Percentiles rank a stretch among this genome's conserved stretches.
Conservation (phyloP, 305 asterid species). For the Solanum hybrid region DNA sequence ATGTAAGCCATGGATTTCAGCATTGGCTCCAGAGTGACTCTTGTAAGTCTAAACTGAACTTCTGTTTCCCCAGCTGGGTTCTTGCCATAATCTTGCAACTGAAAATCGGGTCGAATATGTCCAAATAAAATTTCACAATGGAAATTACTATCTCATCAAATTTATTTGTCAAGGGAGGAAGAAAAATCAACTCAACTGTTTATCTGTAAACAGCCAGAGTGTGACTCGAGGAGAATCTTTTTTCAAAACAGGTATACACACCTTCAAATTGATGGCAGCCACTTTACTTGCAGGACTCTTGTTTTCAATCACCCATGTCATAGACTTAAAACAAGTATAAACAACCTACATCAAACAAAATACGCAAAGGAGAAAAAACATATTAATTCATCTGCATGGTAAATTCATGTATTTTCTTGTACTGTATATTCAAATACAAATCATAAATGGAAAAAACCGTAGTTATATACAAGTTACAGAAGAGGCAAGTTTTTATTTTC, state of each 20-base stretch:
- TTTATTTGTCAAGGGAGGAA: background rate
- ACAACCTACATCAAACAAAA: slow-evolving; percentile 39
- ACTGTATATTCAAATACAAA: background rate
- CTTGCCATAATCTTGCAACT: slow-evolving; percentile 75
- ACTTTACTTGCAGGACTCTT: slow-evolving; percentile 45
- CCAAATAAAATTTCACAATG: background rate
- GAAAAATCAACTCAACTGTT: background rate
- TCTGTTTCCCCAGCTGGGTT: slow-evolving; percentile 56
- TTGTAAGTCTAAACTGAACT: slow-evolving; percentile 68
- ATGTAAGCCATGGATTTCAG: slow-evolving; percentile 71
- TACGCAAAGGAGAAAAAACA: background rate
- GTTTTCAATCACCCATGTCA: slow-evolving; percentile 74
- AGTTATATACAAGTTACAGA: background rate
- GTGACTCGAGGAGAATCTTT: background rate
- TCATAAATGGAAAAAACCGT: background rate
- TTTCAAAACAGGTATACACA: slow-evolving; percentile 14
- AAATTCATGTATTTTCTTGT: background rate
- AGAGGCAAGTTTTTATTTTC: background rate
- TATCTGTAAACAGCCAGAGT: background rate
- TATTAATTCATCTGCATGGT: background rate
- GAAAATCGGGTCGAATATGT: slow-evolving; percentile 7
- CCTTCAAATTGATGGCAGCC: slow-evolving; percentile 70
- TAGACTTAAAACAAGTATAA: slow-evolving; percentile 68
- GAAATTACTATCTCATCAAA: background rate
- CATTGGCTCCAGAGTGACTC: slow-evolving; percentile 73